phyloP scores from a whole-genome alignment of 331 rosid genomes.

The Pyrus hybrid region DNA sequence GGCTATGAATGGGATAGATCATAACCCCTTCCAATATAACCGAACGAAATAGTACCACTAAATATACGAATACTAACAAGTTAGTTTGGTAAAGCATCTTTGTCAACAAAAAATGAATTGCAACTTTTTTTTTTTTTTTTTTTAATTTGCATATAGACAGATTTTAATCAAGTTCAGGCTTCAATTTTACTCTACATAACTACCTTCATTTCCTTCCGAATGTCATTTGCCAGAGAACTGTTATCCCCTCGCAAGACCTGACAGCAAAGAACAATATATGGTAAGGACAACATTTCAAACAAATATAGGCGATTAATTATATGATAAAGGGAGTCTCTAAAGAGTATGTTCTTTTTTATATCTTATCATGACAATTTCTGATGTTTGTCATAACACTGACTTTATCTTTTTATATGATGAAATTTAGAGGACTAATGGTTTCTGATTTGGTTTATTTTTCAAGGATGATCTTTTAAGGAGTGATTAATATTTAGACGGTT shows the following conservation, averaged over 20 bases:
- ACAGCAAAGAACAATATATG: constrained; percentile 13
- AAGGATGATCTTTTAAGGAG: background rate
- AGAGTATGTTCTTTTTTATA: background rate
- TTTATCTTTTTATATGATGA: background rate
- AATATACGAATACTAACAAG: background rate
- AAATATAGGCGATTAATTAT: background rate
- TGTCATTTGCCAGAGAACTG: constrained; percentile 95
- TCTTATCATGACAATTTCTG: background rate
- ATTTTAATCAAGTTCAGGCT: background rate
- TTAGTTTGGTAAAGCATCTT: background rate
- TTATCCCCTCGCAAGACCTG: constrained; percentile 96
- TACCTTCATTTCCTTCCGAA: constrained; percentile 99
- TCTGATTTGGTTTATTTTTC: background rate
- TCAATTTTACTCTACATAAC: constrained; percentile 2
- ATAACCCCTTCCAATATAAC: background rate
- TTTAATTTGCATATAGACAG: background rate
- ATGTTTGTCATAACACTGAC: background rate
- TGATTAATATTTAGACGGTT: background rate
- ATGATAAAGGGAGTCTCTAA: background rate
- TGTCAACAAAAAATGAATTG: background rate
- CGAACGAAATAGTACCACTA: background rate
- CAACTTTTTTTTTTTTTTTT: background rate
- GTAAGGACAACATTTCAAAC: background rate
- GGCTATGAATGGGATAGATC: background rate
- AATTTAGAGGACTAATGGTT: background rate